Evolutionary conservation across 768 basidiomycete genomes (phyloP).

Genomic region (Tulasnella sp.): DNA sequence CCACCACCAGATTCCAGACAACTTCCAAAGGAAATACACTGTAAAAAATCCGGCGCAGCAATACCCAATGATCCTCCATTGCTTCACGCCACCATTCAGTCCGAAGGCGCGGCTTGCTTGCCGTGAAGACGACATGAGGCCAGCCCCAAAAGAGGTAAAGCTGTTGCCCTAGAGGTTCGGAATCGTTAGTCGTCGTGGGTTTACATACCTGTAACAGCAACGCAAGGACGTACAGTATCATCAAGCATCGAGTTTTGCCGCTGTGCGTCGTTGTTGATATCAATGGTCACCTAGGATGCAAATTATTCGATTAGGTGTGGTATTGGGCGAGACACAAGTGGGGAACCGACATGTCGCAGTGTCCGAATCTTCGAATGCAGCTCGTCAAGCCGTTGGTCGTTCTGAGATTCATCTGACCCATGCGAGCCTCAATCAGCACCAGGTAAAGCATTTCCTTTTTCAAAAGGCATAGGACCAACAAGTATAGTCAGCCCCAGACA

Average conservation of each 20-base stretch:
- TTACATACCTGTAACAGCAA: neutral
- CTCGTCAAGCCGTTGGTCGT: slow-evolving; percentile 73
- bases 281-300: slow-evolving; percentile 58
- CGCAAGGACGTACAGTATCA: slow-evolving; percentile 41
- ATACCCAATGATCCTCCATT: slow-evolving; percentile 54
- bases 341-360: slow-evolving; percentile 53
- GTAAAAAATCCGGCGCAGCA: slow-evolving; percentile 44
- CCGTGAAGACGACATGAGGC: slow-evolving; percentile 54
- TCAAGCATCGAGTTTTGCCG: slow-evolving; percentile 70
- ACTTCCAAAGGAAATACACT: slow-evolving; percentile 45
- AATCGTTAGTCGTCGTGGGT: neutral
- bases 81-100: slow-evolving; percentile 52
- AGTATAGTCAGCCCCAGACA: slow-evolving; percentile 6
- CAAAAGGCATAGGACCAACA: neutral
- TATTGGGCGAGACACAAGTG: neutral
- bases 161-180: slow-evolving; percentile 43
- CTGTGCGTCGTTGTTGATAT: slow-evolving; percentile 78
- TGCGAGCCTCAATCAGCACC: neutral
- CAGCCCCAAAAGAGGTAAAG: slow-evolving; percentile 52
- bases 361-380: slow-evolving; percentile 77
- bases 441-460: neutral
- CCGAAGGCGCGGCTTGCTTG: slow-evolving; percentile 68
- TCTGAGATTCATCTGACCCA: slow-evolving; percentile 63
- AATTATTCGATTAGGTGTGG: slow-evolving; percentile 1
- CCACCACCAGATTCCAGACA: slow-evolving; percentile 22